phyloP scores from a whole-genome alignment of 768 basidiomycete genomes.

The Strobilomyces echinocephalus region DNA sequence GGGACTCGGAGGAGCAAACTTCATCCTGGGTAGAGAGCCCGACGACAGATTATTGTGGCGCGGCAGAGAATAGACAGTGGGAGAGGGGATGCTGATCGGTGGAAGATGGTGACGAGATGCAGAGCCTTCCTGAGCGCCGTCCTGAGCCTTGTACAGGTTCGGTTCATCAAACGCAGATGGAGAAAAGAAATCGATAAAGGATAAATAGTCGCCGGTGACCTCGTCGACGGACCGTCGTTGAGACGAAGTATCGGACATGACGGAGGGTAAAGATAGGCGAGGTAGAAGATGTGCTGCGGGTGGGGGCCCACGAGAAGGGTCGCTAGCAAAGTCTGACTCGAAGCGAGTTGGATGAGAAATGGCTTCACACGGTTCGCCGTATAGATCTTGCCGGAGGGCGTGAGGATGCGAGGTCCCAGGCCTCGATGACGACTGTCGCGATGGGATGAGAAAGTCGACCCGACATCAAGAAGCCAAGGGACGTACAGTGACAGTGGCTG shows the following conservation, averaged over 20 bases:
- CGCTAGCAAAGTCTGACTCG: slow-evolving; percentile 26
- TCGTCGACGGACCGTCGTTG: slow-evolving; percentile 19
- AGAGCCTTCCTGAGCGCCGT: background rate
- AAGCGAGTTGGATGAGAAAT: slow-evolving; percentile 23
- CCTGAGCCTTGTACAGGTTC: slow-evolving; percentile 2
- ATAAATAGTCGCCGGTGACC: slow-evolving; percentile 32
- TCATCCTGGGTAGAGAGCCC: slow-evolving; percentile 29
- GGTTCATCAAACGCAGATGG: slow-evolving; percentile 18
- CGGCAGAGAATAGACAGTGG: slow-evolving; percentile 18
- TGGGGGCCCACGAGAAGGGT: slow-evolving; percentile 40
- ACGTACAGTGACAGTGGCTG: slow-evolving; percentile 19
- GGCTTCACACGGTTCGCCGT: slow-evolving; percentile 2
- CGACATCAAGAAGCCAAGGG: background rate
- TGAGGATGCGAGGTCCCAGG: slow-evolving; percentile 17
- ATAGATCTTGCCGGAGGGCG: background rate
- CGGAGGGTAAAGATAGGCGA: slow-evolving; percentile 19
- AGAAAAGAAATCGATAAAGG: slow-evolving; percentile 47
- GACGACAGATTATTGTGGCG: slow-evolving; percentile 15
- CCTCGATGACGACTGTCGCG: slow-evolving; percentile 16
- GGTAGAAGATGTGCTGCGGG: slow-evolving; percentile 29
- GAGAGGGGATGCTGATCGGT: slow-evolving; percentile 17
- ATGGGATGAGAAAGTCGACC: slow-evolving; percentile 11
- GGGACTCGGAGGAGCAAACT: slow-evolving; percentile 30
- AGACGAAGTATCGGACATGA: slow-evolving; percentile 17
- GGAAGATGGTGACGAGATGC: slow-evolving; percentile 14